Percentiles rank a stretch among this genome's conserved stretches.
These are phyloP conservation scores for Aureobasidium sp. DNA, from an alignment of 2,329 filamentous ascomycete genomes.

Conservation along the genomic window DNA sequence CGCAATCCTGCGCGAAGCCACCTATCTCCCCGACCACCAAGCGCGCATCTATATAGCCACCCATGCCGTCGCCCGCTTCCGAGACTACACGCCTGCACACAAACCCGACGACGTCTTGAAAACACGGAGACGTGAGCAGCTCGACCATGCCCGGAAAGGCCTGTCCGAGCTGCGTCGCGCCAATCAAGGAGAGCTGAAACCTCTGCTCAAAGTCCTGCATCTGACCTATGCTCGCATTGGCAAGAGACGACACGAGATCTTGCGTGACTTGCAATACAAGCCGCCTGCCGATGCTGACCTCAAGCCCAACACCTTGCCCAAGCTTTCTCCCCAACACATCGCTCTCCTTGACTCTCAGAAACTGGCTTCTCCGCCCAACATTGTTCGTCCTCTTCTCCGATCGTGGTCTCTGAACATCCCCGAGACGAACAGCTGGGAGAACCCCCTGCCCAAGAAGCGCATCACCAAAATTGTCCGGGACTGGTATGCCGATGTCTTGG, in stretches of 20 bases:
- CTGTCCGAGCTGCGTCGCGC: slow-evolving; percentile 42
- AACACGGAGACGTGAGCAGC: not conserved
- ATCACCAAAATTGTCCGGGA: slow-evolving; percentile 35
- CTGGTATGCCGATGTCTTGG: slow-evolving; percentile 38
- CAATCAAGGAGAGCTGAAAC: slow-evolving; percentile 46
- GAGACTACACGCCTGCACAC: slow-evolving; percentile 28
- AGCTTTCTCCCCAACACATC: slow-evolving; percentile 26
- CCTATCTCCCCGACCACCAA: slow-evolving; percentile 52
- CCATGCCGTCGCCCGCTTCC: slow-evolving; percentile 43
- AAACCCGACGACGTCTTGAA: slow-evolving; percentile 16
- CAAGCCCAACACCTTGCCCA: slow-evolving; percentile 21
- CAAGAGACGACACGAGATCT: slow-evolving; percentile 41
- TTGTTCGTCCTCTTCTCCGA: slow-evolving; percentile 21
- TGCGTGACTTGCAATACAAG: slow-evolving; percentile 27
- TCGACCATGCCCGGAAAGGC: slow-evolving; percentile 32
- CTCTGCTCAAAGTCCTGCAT: slow-evolving; percentile 45
- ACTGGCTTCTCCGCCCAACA: slow-evolving; percentile 22
- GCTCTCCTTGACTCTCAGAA: slow-evolving; percentile 27
- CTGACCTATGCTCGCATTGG: slow-evolving; percentile 52
- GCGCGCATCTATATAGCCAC: slow-evolving; percentile 43
- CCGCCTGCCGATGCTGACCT: not conserved
- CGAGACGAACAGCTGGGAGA: slow-evolving; percentile 37
- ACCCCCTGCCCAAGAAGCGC: slow-evolving; percentile 38
- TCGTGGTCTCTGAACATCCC: slow-evolving; percentile 18
- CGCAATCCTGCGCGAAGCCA: slow-evolving; percentile 49